Conservation (phyloP, 495 filamentous ascomycete genomes). For the Cudoniella acicularis region DNA sequence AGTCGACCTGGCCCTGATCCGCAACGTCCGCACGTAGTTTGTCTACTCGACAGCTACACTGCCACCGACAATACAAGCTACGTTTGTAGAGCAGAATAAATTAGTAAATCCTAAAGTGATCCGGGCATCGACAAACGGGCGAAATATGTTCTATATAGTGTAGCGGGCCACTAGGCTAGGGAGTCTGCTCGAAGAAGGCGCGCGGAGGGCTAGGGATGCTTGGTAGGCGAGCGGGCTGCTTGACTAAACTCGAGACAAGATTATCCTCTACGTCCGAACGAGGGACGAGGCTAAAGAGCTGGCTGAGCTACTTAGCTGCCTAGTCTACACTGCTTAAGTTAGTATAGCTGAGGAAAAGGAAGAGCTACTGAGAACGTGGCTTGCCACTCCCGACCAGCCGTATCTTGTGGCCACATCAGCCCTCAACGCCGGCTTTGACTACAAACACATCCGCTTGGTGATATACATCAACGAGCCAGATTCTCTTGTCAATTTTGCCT, state of each 20-base stretch:
- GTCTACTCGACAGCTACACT: background rate
- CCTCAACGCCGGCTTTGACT: background rate
- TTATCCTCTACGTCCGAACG: slow-evolving; percentile 1
- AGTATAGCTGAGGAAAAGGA: background rate
- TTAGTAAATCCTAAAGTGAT: background rate
- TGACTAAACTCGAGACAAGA: background rate
- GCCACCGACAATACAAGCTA: background rate
- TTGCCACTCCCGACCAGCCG: background rate
- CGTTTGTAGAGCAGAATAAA: background rate
- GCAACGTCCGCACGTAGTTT: background rate
- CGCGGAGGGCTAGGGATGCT: background rate
- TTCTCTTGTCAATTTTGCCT: background rate
- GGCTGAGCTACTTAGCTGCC: background rate
- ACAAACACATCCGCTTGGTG: background rate
- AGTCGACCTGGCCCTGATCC: background rate
- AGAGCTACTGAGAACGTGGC: background rate
- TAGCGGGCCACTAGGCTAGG: background rate
- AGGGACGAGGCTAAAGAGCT: background rate
- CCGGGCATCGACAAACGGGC: background rate
- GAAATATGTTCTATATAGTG: background rate
- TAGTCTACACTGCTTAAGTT: background rate
- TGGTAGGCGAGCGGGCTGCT: background rate
- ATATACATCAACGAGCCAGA: background rate
- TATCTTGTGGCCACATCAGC: background rate
- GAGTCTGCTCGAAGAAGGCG: background rate